A percentile compares a stretch with the other conserved stretches of the same genome.
Conservation (phyloP, 2,329 filamentous ascomycete species). For the Diplodia intermedia region DNA sequence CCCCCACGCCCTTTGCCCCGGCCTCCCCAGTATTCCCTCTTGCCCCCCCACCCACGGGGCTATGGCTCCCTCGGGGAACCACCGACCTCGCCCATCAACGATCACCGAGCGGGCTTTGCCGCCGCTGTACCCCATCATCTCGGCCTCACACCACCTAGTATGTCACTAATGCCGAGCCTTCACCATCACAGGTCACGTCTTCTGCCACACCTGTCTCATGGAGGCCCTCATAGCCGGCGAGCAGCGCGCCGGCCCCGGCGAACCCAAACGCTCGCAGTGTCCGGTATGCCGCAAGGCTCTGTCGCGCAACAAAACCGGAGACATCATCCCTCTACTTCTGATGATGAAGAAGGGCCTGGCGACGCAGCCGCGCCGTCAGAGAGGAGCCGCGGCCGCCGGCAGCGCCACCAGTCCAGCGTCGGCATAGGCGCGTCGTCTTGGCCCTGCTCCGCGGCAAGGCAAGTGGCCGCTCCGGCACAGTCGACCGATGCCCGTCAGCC, state of each 20-base stretch:
- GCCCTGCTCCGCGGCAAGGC: neutral
- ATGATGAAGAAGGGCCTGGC: slow-evolving; percentile 22
- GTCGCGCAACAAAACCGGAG: slow-evolving; percentile 48
- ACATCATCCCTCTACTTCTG: slow-evolving; percentile 45
- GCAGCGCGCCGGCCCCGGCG: slow-evolving; percentile 54
- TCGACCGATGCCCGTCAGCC: neutral
- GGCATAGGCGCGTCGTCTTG: neutral
- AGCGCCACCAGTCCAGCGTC: neutral
- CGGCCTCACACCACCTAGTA: neutral
- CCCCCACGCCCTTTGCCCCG: neutral
- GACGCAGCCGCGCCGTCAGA: slow-evolving; percentile 25
- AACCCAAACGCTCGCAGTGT: slow-evolving; percentile 54
- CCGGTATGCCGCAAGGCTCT: slow-evolving; percentile 57
- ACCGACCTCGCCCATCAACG: neutral
- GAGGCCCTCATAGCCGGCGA: slow-evolving; percentile 65
- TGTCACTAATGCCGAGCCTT: neutral
- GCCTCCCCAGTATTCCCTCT: neutral
- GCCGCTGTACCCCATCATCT: neutral
- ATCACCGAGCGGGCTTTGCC: neutral
- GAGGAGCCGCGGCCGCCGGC: neutral
- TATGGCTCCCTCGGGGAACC: neutral
- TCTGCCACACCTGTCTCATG: slow-evolving; percentile 68
- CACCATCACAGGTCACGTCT: slow-evolving; percentile 62
- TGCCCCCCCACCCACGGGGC: neutral
- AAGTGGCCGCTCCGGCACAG: too few species aligned